These are phyloP conservation scores for Erodium chrysanthum DNA, from an alignment of 441 rosid genomes.

Conservation along the genomic window DNA sequence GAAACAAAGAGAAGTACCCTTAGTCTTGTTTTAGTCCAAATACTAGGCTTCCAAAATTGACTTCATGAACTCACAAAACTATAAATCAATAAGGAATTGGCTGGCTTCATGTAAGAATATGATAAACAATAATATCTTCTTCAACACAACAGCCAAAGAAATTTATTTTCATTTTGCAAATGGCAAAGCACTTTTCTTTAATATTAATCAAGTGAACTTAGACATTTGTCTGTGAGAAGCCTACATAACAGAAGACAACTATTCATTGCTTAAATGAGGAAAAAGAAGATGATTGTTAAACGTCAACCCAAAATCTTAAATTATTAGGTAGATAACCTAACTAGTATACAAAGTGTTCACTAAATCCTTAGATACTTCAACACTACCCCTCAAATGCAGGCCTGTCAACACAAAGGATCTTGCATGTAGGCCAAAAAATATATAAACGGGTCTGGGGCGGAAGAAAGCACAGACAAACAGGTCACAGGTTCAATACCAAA, in stretches of 20 bases:
- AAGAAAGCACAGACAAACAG: not conserved
- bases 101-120: not conserved
- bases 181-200: not conserved
- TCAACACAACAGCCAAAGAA: not conserved
- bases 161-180: not conserved
- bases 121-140: not conserved
- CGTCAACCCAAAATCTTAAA: not conserved
- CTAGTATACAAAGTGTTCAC: not conserved
- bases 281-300: not conserved
- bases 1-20: not conserved
- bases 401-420: not conserved
- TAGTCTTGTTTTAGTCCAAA: not conserved
- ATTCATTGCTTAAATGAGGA: not conserved
- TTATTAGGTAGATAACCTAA: not conserved
- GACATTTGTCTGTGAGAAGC: not conserved
- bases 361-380: not conserved
- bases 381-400: not conserved
- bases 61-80: not conserved
- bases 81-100: not conserved
- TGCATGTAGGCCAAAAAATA: not conserved
- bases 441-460: too few relatives aligned
- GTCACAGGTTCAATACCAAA: not conserved
- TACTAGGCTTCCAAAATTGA: not conserved
- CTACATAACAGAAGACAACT: not conserved
- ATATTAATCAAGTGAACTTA: not conserved